Base-by-base conservation (phyloP, 2,329 filamentous ascomycete genomes). In the Hirsutella minnesotensis region DNA sequence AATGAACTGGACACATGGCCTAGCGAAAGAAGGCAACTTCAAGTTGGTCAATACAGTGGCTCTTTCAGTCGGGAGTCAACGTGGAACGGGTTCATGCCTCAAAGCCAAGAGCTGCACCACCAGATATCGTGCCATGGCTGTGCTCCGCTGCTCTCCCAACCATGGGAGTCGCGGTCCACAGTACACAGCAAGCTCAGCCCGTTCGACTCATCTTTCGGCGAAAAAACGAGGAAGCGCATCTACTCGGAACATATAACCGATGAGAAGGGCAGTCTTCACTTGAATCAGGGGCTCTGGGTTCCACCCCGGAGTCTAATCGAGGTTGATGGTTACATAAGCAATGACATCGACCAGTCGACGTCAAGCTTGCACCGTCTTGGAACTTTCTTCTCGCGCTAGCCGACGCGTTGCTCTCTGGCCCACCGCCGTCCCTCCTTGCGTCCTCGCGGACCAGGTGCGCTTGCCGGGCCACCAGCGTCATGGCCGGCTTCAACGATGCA, bases 21-120 rank as follows among this genome's bases (percentile, higher is more conserved):
- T 53, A 74, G 72, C 3, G 69, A 72, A 38, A 61, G 51, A 13
- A 70, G 51, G 46, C 68, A 65, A 52, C 71, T 75, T 29, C 1
- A 37, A 30, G 22, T 8, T 3, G 24, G 43, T 29, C 39, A 39
- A 44, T 36, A 42, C 41, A 20, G 9, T 12, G 18, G 22, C n/a
- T n/a, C n/a, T n/a, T n/a, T n/a, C n/a, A 20, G 21, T 19, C 10
- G 33, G 18, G 27, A 27, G 24, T 7, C 24, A 27, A n/a, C 4
- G n/a, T 22, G n/a, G 13, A 15, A n/a, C 15, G 37, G 12, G 9
- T 5, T 43, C 47, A 22, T 46, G 39, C 49, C 46, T 41, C 40
- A 51, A 41, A 29, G 40, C 42, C 37, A 46, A 42, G 22, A 48
- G 38, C 36, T 44, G 46, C 33, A 44, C 40, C 18, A 34, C 40